phyloP scores from a whole-genome alignment of 805 yeast genomes.

The Lachancea mirantina region DNA sequence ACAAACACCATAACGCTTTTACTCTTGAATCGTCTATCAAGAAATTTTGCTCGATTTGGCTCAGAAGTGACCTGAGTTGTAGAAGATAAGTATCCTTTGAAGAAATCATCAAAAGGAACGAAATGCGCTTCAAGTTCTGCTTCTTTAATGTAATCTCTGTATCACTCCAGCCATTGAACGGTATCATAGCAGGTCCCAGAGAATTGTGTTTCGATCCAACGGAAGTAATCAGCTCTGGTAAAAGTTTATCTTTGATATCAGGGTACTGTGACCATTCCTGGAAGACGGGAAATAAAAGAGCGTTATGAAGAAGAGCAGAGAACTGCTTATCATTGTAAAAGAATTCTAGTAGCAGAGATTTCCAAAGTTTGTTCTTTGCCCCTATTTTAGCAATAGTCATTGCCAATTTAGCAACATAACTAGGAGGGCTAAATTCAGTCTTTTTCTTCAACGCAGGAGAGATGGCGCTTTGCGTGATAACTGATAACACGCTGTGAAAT shows the following conservation, averaged over 20 bases:
- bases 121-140: constrained; percentile 51
- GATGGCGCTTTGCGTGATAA: constrained; percentile 47
- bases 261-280: constrained; percentile 49
- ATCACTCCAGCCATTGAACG: constrained; percentile 62
- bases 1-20: constrained; percentile 34
- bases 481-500: constrained; percentile 40
- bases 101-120: constrained; percentile 56
- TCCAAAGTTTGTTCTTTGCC: constrained; percentile 52
- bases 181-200: constrained; percentile 45
- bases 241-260: constrained; percentile 49
- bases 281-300: constrained; percentile 50
- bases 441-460: constrained; percentile 45
- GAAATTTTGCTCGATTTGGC: constrained; percentile 36
- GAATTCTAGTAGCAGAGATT: constrained; percentile 51
- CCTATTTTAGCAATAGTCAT: constrained; percentile 23
- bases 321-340: constrained; percentile 44
- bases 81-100: constrained; percentile 49
- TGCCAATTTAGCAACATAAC: constrained; percentile 40
- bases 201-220: constrained; percentile 35
- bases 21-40: constrained; percentile 26
- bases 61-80: constrained; percentile 42
- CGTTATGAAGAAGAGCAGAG: constrained; percentile 12
- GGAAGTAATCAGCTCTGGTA: constrained; percentile 22
- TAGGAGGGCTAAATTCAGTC: constrained; percentile 33
- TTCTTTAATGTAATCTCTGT: constrained; percentile 51